A percentile compares a stretch with the other conserved stretches of the same genome.
Conservation (phyloP, 1,284 basidiomycete genomes). For the Coniferiporia weirii region DNA sequence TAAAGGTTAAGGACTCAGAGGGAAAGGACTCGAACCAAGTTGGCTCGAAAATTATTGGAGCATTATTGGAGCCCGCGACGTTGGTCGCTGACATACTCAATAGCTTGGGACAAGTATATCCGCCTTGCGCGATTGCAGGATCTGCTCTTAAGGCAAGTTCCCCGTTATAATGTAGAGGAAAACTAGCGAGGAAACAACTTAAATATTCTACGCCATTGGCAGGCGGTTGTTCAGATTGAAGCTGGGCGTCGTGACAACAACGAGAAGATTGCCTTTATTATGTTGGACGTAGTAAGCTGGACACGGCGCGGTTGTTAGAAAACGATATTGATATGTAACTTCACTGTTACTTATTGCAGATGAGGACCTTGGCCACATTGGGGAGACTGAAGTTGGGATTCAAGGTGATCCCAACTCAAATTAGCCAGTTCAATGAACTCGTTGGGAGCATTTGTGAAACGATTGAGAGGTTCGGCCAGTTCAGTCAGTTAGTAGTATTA, state of each 20-base stretch:
- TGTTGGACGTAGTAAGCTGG: slow-evolving; percentile 20
- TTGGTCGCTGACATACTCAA: slow-evolving; percentile 20
- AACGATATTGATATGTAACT: too few species aligned
- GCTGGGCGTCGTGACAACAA: slow-evolving; percentile 18
- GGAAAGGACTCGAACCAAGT: slow-evolving; percentile 17
- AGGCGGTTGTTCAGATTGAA: slow-evolving; percentile 18
- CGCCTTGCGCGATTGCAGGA: slow-evolving; percentile 17
- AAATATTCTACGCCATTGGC: not conserved
- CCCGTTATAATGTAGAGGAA: not conserved
- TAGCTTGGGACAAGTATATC: slow-evolving; percentile 12
- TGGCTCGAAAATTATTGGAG: slow-evolving; percentile 19
- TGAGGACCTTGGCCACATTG: slow-evolving; percentile 15
- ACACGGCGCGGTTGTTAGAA: too few species aligned
- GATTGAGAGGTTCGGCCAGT: slow-evolving; percentile 20
- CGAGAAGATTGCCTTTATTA: slow-evolving; percentile 15
- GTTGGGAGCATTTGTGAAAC: slow-evolving; percentile 6
- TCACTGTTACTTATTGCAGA: too few species aligned
- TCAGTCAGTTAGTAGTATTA: slow-evolving; percentile 21
- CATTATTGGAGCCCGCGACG: slow-evolving; percentile 18
- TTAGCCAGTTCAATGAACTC: slow-evolving; percentile 8
- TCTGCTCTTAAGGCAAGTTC: slow-evolving; percentile 12
- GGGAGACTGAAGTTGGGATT: slow-evolving; percentile 19
- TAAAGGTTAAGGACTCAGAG: slow-evolving; percentile 15
- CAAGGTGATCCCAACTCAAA: slow-evolving; percentile 6
- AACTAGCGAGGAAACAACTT: too few species aligned